Conservation (phyloP, 495 filamentous ascomycete genomes). For the Podospora sp. region DNA sequence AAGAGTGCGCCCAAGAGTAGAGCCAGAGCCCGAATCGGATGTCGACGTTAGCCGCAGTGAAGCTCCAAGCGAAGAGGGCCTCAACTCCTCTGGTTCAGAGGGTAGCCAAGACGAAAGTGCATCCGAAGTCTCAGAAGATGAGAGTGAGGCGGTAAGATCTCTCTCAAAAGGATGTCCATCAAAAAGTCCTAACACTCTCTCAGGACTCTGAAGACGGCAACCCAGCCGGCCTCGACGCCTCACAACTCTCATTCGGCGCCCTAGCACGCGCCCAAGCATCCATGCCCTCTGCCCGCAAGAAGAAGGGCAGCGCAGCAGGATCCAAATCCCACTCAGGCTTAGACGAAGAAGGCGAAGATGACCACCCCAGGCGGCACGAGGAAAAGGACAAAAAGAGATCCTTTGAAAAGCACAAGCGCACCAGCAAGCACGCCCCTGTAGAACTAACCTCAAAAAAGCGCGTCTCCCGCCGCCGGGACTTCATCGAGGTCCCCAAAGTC, state of each 20-base stretch:
- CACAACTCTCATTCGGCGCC: slow-evolving; percentile 78
- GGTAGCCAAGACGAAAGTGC: slow-evolving; percentile 39
- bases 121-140: slow-evolving; percentile 29
- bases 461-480: slow-evolving; percentile 76
- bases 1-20: slow-evolving; percentile 60
- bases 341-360: slow-evolving; percentile 21
- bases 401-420: slow-evolving; percentile 42
- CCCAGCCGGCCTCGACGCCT: slow-evolving; percentile 39
- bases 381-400: slow-evolving; percentile 9
- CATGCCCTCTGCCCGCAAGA: slow-evolving; percentile 45
- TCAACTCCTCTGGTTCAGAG: slow-evolving; percentile 30
- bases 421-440: slow-evolving; percentile 85
- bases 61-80: slow-evolving; percentile 40
- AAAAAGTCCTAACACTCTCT: not conserved
- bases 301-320: not conserved
- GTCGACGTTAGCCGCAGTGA: slow-evolving; percentile 32
- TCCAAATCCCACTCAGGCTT: not conserved
- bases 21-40: slow-evolving; percentile 58
- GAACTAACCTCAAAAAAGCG: slow-evolving; percentile 78
- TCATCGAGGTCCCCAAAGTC: slow-evolving; percentile 58
- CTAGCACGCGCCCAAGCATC: slow-evolving; percentile 81
- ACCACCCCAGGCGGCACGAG: not conserved
- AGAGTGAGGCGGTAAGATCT: slow-evolving; percentile 30
- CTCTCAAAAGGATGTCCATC: not conserved
- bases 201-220: slow-evolving; percentile 43